A percentile compares a stretch with the other conserved stretches of the same genome.
phyloP scores from a whole-genome alignment of 108 stramenopile genomes.

The Halocafeteria seosinensis region DNA sequence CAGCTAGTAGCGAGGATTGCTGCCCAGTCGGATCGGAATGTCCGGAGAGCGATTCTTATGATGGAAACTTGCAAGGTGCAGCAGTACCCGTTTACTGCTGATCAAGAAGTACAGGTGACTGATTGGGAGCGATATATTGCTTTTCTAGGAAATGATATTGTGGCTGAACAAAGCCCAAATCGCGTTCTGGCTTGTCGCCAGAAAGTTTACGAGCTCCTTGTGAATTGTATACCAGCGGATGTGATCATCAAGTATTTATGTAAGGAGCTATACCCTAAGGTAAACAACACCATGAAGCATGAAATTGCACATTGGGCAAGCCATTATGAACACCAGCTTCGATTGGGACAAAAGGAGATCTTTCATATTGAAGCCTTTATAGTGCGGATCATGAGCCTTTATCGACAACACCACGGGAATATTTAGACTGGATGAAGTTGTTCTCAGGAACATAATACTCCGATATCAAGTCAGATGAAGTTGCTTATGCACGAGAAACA shows the following conservation, averaged over 20 bases:
- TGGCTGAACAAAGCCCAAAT: neutral
- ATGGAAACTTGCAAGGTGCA: slow-evolving; percentile 75
- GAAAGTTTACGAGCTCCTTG: slow-evolving; percentile 83
- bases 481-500: too few species aligned
- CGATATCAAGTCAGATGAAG: too few species aligned
- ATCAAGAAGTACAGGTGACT: slow-evolving; percentile 2
- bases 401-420: too few species aligned
- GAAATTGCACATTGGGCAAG: slow-evolving; percentile 79
- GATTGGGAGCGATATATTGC: slow-evolving; percentile 91
- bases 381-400: slow-evolving; percentile 75
- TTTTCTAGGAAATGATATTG: slow-evolving; percentile 52
- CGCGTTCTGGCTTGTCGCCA: slow-evolving; percentile 41
- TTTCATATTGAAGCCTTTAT: slow-evolving; percentile 96
- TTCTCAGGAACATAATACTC: too few species aligned
- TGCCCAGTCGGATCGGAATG: slow-evolving; percentile 56
- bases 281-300: slow-evolving; percentile 66
- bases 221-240: slow-evolving; percentile 85
- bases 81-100: slow-evolving; percentile 5
- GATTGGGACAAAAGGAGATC: slow-evolving; percentile 81
- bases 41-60: slow-evolving; percentile 86
- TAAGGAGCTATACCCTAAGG: slow-evolving; percentile 52
- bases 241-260: slow-evolving; percentile 71
- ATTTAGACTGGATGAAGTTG: too few species aligned
- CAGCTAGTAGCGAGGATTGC: slow-evolving; percentile 57
- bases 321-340: slow-evolving; percentile 81